Evolutionary conservation across 2,329 filamentous ascomycete genomes (phyloP), one percentile per base, ranked within the genome.

Genomic region (Xylariaceae sp.): DNA sequence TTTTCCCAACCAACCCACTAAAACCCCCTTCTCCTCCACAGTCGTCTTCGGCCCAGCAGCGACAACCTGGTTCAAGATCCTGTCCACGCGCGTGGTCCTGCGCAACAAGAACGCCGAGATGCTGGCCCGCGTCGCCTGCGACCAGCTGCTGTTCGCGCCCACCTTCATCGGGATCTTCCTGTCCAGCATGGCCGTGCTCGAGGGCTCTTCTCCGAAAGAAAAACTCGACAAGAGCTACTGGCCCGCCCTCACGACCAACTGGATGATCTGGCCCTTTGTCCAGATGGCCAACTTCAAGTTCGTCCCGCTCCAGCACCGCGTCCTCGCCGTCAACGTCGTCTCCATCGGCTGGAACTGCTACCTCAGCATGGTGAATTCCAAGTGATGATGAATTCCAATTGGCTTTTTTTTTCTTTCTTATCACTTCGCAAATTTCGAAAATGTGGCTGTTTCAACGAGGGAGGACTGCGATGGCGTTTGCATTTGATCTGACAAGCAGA

Each of bases 221-320:
- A 89, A 90, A 66, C 70, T 92, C 39, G 65, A 76, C 43, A 78
- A 74, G 55, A 83, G 76, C 44, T 96, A 88, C 66, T 63, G 66
- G 50, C 71, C 76, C 9, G 85, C 85, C 21, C 75, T 95, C 56
- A 74, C 74, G 61, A 83, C 86, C 60, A 96, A 95, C 68, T 88
- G 87, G 73, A 76, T 87, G 68, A 64, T 96, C 40, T 96, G 89
- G 89, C 89, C 89, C 3, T 70, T 72, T 47, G 87, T 94, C 40
- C 89, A 96, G 68, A 70, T 83, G 38, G 72, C 83, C 57, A 96
- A 96, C 70, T 96, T 96, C 68, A 83, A 84, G 56, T 75, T 92
- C 48, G 76, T 95, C 47, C 89, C 89, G 34, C 69, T 94, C 47
- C 78, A 94, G 59, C 81, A 90, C 64, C 76, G 88, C 43, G 78